These are phyloP conservation scores for Linum lewisii DNA, from an alignment of 345 rosid species.

Conservation along the genomic window DNA sequence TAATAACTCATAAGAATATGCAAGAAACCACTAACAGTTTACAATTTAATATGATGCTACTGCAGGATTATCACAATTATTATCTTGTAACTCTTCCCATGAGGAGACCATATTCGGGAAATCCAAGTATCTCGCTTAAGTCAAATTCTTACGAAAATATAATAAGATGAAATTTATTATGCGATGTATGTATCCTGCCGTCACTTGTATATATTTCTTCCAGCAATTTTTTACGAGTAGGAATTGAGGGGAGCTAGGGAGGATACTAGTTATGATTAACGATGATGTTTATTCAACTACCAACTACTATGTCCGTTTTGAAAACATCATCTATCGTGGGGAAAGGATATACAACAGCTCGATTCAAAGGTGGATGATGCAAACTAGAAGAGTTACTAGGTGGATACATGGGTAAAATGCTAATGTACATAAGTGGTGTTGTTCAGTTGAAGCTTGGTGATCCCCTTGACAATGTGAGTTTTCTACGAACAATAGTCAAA, in stretches of 20 bases:
- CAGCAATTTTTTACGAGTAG: constrained; percentile 61
- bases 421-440: constrained; percentile 71
- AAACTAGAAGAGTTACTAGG: constrained; percentile 43
- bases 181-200: not conserved
- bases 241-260: constrained; percentile 55
- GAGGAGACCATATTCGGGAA: constrained; percentile 70
- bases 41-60: constrained; percentile 6
- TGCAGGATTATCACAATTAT: constrained; percentile 68
- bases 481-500: too few species aligned
- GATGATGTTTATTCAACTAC: constrained; percentile 58
- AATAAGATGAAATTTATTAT: constrained; percentile 1
- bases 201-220: constrained; percentile 18
- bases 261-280: constrained; percentile 30
- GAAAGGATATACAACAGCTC: constrained; percentile 23
- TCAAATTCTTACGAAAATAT: not conserved
- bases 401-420: constrained; percentile 81
- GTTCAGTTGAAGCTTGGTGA: constrained; percentile 79
- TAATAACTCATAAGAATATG: not conserved
- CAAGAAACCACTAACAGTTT: not conserved
- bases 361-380: constrained; percentile 3
- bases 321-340: constrained; percentile 29
- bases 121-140: constrained; percentile 51
- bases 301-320: constrained; percentile 44
- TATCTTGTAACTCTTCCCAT: constrained; percentile 71
- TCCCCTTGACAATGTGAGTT: constrained; percentile 59